Evolutionary conservation across 176 grass and related monocot genomes (phyloP).

Genomic region (Chrysopogon serrulatus): DNA sequence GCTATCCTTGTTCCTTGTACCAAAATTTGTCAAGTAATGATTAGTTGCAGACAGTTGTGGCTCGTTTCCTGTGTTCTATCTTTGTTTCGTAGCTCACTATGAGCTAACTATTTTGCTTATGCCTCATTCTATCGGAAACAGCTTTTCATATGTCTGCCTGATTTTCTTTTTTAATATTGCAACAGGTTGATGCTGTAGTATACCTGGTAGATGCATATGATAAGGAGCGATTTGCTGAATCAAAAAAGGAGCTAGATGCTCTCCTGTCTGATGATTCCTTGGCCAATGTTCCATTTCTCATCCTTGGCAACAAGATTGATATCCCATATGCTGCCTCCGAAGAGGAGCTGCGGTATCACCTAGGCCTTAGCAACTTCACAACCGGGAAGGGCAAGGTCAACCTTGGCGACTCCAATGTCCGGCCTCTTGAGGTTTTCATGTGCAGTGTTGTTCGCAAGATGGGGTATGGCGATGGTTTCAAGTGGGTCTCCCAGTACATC

Average conservation of each 20-base stretch:
- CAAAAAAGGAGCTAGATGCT: conserved; percentile 70
- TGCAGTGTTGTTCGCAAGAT: conserved; percentile 83
- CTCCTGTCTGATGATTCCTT: conserved; percentile 69
- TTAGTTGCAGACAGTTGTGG: neutral
- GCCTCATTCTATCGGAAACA: neutral
- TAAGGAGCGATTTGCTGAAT: conserved; percentile 71
- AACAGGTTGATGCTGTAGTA: conserved; percentile 78
- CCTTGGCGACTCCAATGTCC: conserved; percentile 62
- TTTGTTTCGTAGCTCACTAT: neutral
- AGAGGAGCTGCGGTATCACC: conserved; percentile 69
- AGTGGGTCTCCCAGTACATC: conserved; percentile 82
- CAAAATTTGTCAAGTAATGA: neutral
- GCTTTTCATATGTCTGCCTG: neutral
- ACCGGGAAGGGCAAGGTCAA: conserved; percentile 78
- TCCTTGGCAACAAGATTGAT: conserved; percentile 79
- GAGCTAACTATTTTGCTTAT: neutral
- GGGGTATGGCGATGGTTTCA: conserved; percentile 76
- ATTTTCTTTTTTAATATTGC: neutral
- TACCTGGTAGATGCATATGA: conserved; percentile 79
- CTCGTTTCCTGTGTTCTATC: neutral
- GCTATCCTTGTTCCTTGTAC: neutral
- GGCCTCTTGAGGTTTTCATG: conserved; percentile 78
- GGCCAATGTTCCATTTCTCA: conserved; percentile 68
- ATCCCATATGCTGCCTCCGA: conserved; percentile 75
- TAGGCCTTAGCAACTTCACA: conserved; percentile 74